Evolutionary conservation across 108 stramenopile species (phyloP).

Genomic region (Nitzschia putrida): DNA sequence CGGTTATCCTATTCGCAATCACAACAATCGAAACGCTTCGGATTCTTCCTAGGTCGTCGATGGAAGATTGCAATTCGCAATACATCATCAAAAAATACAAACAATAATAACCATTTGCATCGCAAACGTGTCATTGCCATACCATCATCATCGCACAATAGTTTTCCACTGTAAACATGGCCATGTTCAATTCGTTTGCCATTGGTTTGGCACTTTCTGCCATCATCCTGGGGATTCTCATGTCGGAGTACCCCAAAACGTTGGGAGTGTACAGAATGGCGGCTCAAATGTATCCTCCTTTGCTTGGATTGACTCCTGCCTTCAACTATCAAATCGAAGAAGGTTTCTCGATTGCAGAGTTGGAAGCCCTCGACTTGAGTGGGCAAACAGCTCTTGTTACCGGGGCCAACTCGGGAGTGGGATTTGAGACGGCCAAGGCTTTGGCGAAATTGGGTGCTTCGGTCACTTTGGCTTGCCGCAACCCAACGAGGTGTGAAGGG

Average conservation of each 20-base stretch:
- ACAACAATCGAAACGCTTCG: no score
- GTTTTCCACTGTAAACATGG: no score
- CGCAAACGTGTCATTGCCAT: no score
- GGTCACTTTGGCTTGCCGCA: constrained; percentile 54
- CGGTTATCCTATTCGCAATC: no score
- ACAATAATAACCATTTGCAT: no score
- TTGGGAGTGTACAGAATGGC: neutral
- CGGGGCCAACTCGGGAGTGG: constrained; percentile 62
- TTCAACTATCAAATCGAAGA: neutral
- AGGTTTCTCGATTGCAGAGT: neutral
- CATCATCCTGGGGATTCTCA: neutral
- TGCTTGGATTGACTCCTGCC: neutral
- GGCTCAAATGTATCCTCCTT: neutral
- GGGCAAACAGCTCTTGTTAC: constrained; percentile 64
- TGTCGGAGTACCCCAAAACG: neutral
- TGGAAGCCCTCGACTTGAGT: constrained; percentile 6
- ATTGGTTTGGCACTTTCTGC: neutral
- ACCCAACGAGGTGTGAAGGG: constrained; percentile 38
- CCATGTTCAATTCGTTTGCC: neutral
- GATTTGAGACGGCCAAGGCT: constrained; percentile 39
- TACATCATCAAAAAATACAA: no score
- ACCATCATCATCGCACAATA: no score
- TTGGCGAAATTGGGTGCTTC: constrained; percentile 41
- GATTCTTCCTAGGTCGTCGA: no score
- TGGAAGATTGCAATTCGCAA: no score